phyloP scores from a whole-genome alignment of 208 protist genomes.

The Acanthamoeba lenticulata region DNA sequence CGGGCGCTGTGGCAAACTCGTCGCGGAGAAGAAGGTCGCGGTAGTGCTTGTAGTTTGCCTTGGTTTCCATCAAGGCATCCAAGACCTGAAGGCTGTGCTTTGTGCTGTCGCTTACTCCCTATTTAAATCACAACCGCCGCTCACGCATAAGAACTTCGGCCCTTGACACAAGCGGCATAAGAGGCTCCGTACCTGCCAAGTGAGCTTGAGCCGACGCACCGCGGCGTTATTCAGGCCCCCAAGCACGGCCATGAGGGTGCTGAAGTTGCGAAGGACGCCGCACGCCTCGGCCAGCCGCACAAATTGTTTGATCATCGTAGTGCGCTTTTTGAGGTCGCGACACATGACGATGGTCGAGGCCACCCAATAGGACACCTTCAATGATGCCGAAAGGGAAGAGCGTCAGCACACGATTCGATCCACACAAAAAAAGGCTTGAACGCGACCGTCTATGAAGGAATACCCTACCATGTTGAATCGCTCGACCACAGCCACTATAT shows the following conservation, averaged over 20 bases:
- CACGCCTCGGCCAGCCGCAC: slow-evolving; percentile 48
- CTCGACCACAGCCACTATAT: slow-evolving; percentile 49
- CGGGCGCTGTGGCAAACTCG: background rate
- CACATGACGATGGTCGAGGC: slow-evolving; percentile 26
- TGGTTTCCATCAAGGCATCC: slow-evolving; percentile 43
- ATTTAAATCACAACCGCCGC: background rate
- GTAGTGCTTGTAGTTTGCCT: slow-evolving; percentile 62
- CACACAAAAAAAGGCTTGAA: background rate
- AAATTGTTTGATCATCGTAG: background rate
- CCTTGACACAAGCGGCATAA: background rate
- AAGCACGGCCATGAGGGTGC: slow-evolving; percentile 49
- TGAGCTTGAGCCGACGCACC: slow-evolving; percentile 29
- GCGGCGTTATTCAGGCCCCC: slow-evolving; percentile 56
- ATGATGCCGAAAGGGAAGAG: background rate
- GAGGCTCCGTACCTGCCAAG: background rate
- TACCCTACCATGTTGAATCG: slow-evolving; percentile 25
- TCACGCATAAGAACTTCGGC: background rate
- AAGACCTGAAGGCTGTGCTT: background rate
- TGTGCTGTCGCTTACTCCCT: background rate
- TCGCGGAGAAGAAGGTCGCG: background rate
- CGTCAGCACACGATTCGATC: background rate
- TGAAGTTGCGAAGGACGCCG: slow-evolving; percentile 37
- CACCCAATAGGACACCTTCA: slow-evolving; percentile 55
- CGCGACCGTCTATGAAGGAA: background rate
- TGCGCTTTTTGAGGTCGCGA: background rate